Base-by-base conservation (phyloP, 495 filamentous ascomycete species). In the Neurospora pannonica region DNA sequence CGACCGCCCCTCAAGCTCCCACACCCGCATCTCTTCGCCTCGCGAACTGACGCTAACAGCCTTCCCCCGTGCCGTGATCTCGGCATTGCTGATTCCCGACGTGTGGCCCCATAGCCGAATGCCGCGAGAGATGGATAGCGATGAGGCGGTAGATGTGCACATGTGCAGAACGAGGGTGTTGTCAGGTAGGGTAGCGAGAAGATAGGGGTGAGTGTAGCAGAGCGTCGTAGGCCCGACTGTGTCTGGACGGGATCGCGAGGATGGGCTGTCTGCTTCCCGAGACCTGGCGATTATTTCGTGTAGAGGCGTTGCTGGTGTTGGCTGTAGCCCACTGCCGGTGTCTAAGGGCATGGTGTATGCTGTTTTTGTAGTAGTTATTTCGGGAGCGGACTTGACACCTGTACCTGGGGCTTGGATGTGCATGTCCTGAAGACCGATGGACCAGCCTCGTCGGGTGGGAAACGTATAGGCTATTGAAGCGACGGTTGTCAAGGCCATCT, bases 21-120 rank as follows among this genome's bases (percentile, higher is more conserved):
- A 99, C 9, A 98, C 90, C 8, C 95, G 88, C 70, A 99, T 88
- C 78, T 99, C 96, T 73, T 94, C 90, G 13, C 95, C 96, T 17
- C 88, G 85, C 6, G 87, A 87, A 78, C 92, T 94, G 36, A 98
- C 92, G 21, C 94, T 97, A 0, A 99, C 92, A 0, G 96, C 96
- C 80, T 94, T 97, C 15, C 96, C 96, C 24, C 93, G 89, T 19
- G 91, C 89, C 28, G 92, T 95, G 60, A 99, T 92, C 74, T 97
- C 91, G 34, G 93, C 95, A 15, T 91, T 89, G 46, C 92, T 92
- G 17, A 99, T 93, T 1, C 93, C 93, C 2, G 95, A 97, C 0
- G 96, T 98, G 77, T 99, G 96, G 21, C 96, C 96, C 92, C 93
- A 98, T 10, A 99, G 88, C 34, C 92, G 87, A 70, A 89, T 93